phyloP scores from a whole-genome alignment of 805 yeast genomes.

The Myxozyma neotropica region DNA sequence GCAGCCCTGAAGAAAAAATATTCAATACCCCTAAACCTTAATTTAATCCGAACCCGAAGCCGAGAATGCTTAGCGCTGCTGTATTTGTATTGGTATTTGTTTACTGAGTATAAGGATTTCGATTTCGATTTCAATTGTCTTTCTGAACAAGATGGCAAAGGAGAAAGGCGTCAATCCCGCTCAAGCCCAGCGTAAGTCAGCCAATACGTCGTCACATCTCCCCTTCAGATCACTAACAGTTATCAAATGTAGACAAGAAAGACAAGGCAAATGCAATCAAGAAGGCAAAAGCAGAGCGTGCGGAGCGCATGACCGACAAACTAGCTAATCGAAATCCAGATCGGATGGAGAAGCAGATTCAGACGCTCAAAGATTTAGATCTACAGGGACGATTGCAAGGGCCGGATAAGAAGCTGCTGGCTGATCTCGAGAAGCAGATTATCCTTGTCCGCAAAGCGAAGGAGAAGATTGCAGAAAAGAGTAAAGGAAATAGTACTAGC shows the following conservation, averaged over 20 bases:
- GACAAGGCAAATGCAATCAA: conserved; percentile 33
- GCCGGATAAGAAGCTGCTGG: conserved; percentile 25
- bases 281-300: conserved; percentile 33
- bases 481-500: neutral
- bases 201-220: neutral
- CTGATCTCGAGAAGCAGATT: conserved; percentile 29
- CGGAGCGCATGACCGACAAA: conserved; percentile 29
- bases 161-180: conserved; percentile 31
- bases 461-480: conserved; percentile 10
- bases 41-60: conserved; percentile 11
- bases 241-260: conserved; percentile 21
- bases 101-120: too few species aligned
- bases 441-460: conserved; percentile 25
- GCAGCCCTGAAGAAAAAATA: neutral
- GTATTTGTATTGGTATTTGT: too few species aligned
- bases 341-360: conserved; percentile 28
- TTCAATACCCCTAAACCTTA: neutral
- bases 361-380: conserved; percentile 19
- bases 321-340: conserved; percentile 30
- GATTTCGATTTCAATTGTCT: too few species aligned
- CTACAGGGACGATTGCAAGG: conserved; percentile 24
- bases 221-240: neutral
- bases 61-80: too few species aligned
- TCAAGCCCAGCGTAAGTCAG: conserved; percentile 34
- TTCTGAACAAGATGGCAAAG: too few species aligned